phyloP scores from a whole-genome alignment of 306 rosid genomes.

The Notholithocarpus densiflorus region DNA sequence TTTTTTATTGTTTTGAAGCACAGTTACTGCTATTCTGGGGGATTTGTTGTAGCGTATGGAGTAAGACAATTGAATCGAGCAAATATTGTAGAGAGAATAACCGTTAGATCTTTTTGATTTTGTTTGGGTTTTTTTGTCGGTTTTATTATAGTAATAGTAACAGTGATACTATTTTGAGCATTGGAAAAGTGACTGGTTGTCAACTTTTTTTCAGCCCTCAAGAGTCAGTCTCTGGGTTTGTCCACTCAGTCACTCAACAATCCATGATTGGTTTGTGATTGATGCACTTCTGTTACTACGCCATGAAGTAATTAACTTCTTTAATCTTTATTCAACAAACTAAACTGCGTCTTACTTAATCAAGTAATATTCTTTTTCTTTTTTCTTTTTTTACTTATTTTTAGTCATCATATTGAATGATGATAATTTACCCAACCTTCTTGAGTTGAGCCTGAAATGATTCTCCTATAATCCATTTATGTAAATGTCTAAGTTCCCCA shows the following conservation, averaged over 20 bases:
- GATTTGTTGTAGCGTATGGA: background rate
- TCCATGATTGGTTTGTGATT: conserved; percentile 1
- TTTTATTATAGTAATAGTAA: background rate
- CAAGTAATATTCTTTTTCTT: background rate
- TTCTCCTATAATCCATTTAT: too few species aligned
- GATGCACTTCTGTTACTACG: too few species aligned
- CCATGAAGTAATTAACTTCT: too few species aligned
- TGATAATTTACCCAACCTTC: too few species aligned
- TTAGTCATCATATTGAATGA: too few species aligned
- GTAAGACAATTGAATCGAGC: background rate
- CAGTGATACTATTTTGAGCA: background rate
- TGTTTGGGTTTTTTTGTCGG: background rate
- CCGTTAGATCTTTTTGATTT: conserved; percentile 14
- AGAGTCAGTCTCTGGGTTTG: background rate
- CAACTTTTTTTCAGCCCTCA: background rate
- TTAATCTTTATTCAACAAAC: too few species aligned
- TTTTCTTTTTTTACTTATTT: too few species aligned
- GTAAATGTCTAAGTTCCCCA: too few species aligned
- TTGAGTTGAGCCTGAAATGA: too few species aligned
- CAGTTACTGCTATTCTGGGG: background rate
- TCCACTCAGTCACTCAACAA: conserved; percentile 3
- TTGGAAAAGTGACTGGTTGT: background rate
- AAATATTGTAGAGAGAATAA: background rate
- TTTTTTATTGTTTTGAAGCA: background rate
- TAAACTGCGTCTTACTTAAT: background rate